These are phyloP conservation scores for Candida neerlandica DNA, from an alignment of 1,139 yeast species.

Conservation along the genomic window DNA sequence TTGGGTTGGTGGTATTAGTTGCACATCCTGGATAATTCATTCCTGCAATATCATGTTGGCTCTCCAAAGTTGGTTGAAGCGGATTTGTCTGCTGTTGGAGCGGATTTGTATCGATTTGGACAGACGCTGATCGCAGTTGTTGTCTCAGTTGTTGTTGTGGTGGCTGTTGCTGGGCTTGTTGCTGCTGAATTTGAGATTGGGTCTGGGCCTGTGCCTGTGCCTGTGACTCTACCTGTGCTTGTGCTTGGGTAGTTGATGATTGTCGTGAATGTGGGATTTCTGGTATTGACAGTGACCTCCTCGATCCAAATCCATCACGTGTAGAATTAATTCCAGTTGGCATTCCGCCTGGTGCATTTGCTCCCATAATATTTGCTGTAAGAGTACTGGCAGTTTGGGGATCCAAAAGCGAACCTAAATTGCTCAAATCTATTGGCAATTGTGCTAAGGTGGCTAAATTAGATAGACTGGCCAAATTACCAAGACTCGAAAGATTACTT, in stretches of 20 bases:
- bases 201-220: not conserved
- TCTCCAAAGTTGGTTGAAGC: not conserved
- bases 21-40: slow-evolving; percentile 1
- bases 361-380: slow-evolving; percentile 5
- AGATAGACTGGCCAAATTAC: slow-evolving; percentile 43
- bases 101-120: not conserved
- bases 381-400: slow-evolving; percentile 18
- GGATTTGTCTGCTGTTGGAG: not conserved
- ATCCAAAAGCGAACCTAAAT: slow-evolving; percentile 35
- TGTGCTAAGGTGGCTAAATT: slow-evolving; percentile 49
- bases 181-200: slow-evolving; percentile 4
- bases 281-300: not conserved
- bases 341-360: slow-evolving; percentile 6
- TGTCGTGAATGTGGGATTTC: not conserved
- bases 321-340: slow-evolving; percentile 1
- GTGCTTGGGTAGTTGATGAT: not conserved
- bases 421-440: slow-evolving; percentile 44
- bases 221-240: not conserved
- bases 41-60: not conserved
- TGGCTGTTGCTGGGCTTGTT: slow-evolving; percentile 10
- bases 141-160: slow-evolving; percentile 11
- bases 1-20: not conserved
- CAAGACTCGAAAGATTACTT: slow-evolving; percentile 34
- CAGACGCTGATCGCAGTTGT: not conserved
- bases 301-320: not conserved